phyloP scores from a whole-genome alignment of 2,329 filamentous ascomycete genomes.

The Penicillium sp. region DNA sequence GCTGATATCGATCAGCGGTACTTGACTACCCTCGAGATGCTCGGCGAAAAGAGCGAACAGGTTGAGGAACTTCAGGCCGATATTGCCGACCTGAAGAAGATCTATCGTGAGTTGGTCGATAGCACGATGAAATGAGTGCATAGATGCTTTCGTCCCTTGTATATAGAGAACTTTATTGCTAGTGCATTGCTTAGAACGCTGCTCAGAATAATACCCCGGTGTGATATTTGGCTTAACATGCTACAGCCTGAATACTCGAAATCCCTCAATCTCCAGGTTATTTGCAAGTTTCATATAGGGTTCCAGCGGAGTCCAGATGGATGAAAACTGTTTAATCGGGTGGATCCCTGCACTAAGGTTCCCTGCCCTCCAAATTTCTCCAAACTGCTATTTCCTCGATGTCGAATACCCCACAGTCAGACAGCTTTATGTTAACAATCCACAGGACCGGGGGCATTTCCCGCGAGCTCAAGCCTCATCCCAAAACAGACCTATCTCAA shows the following conservation, averaged over 20 bases:
- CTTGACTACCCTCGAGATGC: conserved; percentile 86
- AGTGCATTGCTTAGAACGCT: background rate
- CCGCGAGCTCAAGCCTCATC: background rate
- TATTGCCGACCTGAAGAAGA: conserved; percentile 89
- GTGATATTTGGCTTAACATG: background rate
- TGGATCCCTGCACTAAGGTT: too few species aligned
- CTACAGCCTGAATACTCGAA: too few species aligned
- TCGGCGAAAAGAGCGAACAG: conserved; percentile 95
- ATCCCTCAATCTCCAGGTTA: too few species aligned
- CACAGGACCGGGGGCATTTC: background rate
- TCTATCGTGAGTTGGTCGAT: conserved; percentile 92
- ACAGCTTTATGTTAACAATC: too few species aligned
- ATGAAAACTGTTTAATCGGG: too few species aligned
- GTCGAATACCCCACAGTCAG: background rate
- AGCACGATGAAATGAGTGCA: conserved; percentile 66
- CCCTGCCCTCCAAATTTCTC: background rate
- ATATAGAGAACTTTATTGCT: background rate
- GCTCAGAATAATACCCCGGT: background rate
- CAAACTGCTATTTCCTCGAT: background rate
- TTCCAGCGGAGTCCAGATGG: too few species aligned
- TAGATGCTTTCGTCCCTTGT: background rate
- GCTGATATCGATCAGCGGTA: conserved; percentile 73
- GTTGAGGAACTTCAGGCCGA: conserved; percentile 89
- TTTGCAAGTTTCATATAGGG: too few species aligned
- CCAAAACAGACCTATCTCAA: background rate